Percentiles rank a stretch among this genome's conserved stretches.
Evolutionary conservation across 345 rosid genomes (phyloP).

Genomic region (Geranium rotundifolium): DNA sequence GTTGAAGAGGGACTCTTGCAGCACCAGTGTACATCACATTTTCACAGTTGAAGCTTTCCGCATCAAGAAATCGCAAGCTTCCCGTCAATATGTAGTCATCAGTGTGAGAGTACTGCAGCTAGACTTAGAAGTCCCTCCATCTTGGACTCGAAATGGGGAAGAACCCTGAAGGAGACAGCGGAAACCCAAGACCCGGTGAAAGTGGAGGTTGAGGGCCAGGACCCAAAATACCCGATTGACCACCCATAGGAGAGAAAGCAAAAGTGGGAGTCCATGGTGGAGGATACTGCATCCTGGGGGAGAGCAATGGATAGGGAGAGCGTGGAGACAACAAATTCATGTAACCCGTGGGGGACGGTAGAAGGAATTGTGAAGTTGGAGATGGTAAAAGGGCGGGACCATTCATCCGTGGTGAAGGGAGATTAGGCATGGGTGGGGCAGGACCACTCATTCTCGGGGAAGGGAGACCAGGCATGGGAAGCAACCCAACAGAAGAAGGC

Average conservation of each 20-base stretch:
- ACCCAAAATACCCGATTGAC: constrained; percentile 62
- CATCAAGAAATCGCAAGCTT: too few species aligned
- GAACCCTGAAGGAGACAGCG: constrained; percentile 62
- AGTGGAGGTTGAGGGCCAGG: constrained; percentile 58
- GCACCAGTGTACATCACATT: constrained; percentile 18
- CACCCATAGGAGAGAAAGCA: constrained; percentile 51
- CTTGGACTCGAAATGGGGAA: constrained; percentile 68
- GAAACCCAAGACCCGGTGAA: constrained; percentile 59
- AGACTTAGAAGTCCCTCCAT: constrained; percentile 26
- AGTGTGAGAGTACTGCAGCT: too few species aligned
- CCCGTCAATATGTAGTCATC: neutral
- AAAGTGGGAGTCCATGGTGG: constrained; percentile 67
- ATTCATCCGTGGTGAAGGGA: constrained; percentile 49
- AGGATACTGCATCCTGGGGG: constrained; percentile 78
- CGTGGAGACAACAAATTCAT: constrained; percentile 54
- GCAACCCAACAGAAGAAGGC: too few species aligned
- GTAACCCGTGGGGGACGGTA: constrained; percentile 60
- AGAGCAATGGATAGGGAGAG: constrained; percentile 59
- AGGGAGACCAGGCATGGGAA: too few species aligned
- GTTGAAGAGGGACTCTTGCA: constrained; percentile 10
- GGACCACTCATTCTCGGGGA: constrained; percentile 50
- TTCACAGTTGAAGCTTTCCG: too few species aligned
- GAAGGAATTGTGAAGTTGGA: constrained; percentile 59
- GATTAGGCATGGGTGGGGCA: constrained; percentile 33
- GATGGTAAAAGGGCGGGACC: constrained; percentile 57